Evolutionary conservation across 306 rosid genomes (phyloP).

Genomic region (Vigna hirtella): DNA sequence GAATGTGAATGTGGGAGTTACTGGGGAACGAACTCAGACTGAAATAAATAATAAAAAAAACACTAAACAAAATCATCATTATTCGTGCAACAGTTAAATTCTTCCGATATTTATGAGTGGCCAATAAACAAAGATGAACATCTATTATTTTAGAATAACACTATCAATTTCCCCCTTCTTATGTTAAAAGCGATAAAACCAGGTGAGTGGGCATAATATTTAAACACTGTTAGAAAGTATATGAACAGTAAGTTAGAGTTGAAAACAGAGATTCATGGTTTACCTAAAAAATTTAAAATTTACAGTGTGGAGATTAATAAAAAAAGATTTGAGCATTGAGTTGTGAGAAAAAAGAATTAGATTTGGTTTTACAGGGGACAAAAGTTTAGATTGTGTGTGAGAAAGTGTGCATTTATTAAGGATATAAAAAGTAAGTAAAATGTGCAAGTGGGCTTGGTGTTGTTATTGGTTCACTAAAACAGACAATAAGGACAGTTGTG

Average conservation of each 20-base stretch:
- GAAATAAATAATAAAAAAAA: background rate
- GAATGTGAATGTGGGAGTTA: constrained; percentile 43
- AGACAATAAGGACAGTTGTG: constrained; percentile 36
- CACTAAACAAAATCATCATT: constrained; percentile 13
- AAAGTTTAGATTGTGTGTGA: constrained; percentile 11
- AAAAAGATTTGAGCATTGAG: too few species aligned
- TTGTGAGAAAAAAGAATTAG: background rate
- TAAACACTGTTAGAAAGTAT: background rate
- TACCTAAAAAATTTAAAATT: too few species aligned
- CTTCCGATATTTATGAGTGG: background rate
- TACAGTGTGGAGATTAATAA: too few species aligned
- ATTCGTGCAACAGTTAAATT: background rate
- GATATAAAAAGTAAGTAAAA: background rate
- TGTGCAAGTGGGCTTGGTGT: constrained; percentile 38
- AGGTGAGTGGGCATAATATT: background rate
- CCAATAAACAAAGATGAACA: background rate
- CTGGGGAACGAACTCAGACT: background rate
- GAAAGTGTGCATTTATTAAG: background rate
- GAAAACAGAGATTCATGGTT: background rate
- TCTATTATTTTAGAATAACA: background rate
- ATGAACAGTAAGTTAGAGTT: background rate
- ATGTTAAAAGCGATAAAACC: background rate
- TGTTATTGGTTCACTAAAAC: constrained; percentile 38
- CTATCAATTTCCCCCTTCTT: background rate
- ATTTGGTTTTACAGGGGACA: background rate